Conservation (phyloP, 805 yeast genomes). For the Ogataea methylovora region DNA sequence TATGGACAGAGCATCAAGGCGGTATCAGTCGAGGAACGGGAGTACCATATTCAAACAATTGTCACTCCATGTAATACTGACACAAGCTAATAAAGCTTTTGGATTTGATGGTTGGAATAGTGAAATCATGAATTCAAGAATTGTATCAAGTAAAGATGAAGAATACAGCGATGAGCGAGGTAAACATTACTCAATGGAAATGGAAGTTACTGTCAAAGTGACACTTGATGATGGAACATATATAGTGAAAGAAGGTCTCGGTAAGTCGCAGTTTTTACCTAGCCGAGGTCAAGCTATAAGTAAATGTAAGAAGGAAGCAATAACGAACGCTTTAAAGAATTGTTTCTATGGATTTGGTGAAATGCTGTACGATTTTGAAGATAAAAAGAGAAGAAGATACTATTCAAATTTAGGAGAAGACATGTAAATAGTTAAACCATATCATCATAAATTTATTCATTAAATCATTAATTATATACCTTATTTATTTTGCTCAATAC, state of each 20-base stretch:
- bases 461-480: too few relatives aligned
- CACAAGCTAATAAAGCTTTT: conserved; percentile 38
- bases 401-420: conserved; percentile 8
- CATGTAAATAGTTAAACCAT: too few relatives aligned
- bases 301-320: conserved; percentile 40
- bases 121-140: conserved; percentile 19
- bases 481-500: conserved; percentile 1
- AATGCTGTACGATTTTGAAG: conserved; percentile 21
- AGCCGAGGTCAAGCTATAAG: conserved; percentile 26
- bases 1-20: conserved; percentile 7
- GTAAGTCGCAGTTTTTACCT: conserved; percentile 27
- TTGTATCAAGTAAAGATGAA: conserved; percentile 5
- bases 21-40: conserved; percentile 3
- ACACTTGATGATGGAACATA: conserved; percentile 37
- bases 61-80: conserved; percentile 18
- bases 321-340: conserved; percentile 35
- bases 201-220: conserved; percentile 25
- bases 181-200: conserved; percentile 10
- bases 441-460: too few relatives aligned
- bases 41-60: conserved; percentile 7
- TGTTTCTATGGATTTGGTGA: conserved; percentile 32
- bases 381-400: conserved; percentile 15
- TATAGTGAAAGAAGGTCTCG: conserved; percentile 31
- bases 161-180: conserved; percentile 12
- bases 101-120: conserved; percentile 48